A percentile compares a stretch with the other conserved stretches of the same genome.
phyloP scores from a whole-genome alignment of 75 land plant genomes.

The Picea glauca region DNA sequence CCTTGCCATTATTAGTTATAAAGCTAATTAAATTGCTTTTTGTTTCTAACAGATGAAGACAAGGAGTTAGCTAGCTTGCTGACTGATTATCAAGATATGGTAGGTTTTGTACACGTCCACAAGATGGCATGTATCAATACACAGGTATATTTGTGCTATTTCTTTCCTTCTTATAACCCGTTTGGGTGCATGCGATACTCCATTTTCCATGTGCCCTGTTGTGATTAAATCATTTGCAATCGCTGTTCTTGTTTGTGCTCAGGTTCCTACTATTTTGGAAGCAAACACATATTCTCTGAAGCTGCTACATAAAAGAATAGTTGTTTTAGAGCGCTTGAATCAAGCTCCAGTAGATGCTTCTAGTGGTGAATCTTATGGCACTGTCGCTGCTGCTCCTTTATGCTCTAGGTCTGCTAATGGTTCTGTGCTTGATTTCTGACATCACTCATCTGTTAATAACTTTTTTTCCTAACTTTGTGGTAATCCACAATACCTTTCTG shows the following conservation, averaged over 20 bases:
- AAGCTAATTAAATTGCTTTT: neutral
- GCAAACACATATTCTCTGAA: conserved; percentile 74
- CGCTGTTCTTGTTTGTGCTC: conserved; percentile 5
- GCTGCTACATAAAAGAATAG: conserved; percentile 47
- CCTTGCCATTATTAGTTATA: neutral
- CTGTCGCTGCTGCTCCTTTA: conserved; percentile 36
- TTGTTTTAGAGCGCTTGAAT: conserved; percentile 74
- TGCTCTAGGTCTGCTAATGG: conserved; percentile 57
- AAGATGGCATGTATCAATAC: conserved; percentile 83
- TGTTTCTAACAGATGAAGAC: conserved; percentile 72
- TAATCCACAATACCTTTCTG: neutral
- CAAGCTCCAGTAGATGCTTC: conserved; percentile 94
- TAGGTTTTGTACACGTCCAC: conserved; percentile 83
- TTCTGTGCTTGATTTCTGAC: conserved; percentile 50
- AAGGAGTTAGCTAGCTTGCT: conserved; percentile 77
- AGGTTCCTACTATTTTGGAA: conserved; percentile 84
- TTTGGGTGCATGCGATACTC: neutral
- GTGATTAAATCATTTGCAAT: neutral
- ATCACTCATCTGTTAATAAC: neutral
- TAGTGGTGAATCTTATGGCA: conserved; percentile 55
- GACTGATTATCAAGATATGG: conserved; percentile 85
- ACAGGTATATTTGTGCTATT: conserved; percentile 45
- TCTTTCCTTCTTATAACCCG: neutral
- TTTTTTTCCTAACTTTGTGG: neutral
- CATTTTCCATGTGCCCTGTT: neutral